Evolutionary conservation across 192 early-diverging fungal genomes (phyloP).

Genomic region (Spinellus fusiger): DNA sequence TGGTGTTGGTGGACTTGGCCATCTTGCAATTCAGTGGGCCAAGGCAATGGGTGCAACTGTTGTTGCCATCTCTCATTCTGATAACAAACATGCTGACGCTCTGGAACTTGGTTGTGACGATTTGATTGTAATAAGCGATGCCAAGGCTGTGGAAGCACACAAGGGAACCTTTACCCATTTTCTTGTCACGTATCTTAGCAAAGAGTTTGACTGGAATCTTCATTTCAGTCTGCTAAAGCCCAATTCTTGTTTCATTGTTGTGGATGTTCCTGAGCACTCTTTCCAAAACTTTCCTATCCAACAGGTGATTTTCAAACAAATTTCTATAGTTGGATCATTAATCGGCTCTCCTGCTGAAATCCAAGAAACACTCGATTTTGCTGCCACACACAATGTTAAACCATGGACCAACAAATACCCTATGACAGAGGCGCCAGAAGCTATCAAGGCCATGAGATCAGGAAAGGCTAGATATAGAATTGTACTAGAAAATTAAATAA

Average conservation of each 20-base stretch:
- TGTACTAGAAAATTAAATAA: conserved; percentile 58
- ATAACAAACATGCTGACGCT: conserved; percentile 50
- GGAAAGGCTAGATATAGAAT: conserved; percentile 66
- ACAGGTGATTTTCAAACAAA: conserved; percentile 40
- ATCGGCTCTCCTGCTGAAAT: conserved; percentile 54
- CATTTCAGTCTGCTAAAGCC: conserved; percentile 14
- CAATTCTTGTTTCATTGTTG: conserved; percentile 52
- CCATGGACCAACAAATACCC: conserved; percentile 61
- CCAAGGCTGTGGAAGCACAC: conserved; percentile 2
- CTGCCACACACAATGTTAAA: conserved; percentile 53
- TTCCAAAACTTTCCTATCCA: conserved; percentile 34
- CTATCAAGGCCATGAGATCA: conserved; percentile 48
- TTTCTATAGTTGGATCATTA: conserved; percentile 58
- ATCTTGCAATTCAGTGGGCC: conserved; percentile 56
- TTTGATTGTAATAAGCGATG: conserved; percentile 29
- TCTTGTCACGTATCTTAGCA: conserved; percentile 2
- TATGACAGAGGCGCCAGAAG: conserved; percentile 59
- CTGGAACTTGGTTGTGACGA: conserved; percentile 50
- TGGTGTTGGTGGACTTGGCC: conserved; percentile 62
- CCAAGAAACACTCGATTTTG: conserved; percentile 61
- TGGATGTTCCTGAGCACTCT: conserved; percentile 55
- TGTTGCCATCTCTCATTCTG: conserved; percentile 45
- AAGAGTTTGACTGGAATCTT: conserved; percentile 9
- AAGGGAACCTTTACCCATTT: conserved; percentile 10
- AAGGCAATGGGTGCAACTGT: conserved; percentile 42